Evolutionary conservation across 305 asterid genomes (phyloP).

Genomic region (Fraxinus angustifolia): DNA sequence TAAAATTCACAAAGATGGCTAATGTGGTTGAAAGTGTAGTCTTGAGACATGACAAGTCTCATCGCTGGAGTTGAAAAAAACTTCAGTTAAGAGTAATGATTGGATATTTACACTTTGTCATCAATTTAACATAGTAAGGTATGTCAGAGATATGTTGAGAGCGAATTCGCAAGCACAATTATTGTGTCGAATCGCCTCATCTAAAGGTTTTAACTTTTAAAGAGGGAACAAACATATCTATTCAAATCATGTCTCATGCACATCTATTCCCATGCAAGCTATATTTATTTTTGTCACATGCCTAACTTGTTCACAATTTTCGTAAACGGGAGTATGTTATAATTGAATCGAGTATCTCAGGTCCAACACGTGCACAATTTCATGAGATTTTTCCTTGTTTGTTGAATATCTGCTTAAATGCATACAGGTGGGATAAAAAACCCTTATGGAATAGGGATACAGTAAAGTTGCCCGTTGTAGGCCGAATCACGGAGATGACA

Average conservation of each 20-base stretch:
- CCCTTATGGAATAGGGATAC: slow-evolving; percentile 64
- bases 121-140: background rate
- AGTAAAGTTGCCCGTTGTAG: slow-evolving; percentile 49
- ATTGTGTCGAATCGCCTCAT: background rate
- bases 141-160: background rate
- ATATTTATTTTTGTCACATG: background rate
- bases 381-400: background rate
- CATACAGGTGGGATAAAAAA: slow-evolving; percentile 79
- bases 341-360: background rate
- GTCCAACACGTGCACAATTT: background rate
- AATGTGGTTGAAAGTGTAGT: background rate
- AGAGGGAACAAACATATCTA: background rate
- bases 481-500: slow-evolving; percentile 46
- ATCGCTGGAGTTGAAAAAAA: background rate
- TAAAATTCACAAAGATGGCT: background rate
- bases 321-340: background rate
- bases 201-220: background rate
- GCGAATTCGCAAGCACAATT: background rate
- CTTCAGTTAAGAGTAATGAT: background rate
- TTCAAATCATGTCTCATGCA: background rate
- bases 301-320: background rate
- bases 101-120: background rate
- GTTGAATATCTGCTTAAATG: background rate
- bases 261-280: background rate
- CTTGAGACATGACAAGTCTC: background rate